Evolutionary conservation across 257 asterid genomes (phyloP).

Genomic region (Plantago ovata): DNA sequence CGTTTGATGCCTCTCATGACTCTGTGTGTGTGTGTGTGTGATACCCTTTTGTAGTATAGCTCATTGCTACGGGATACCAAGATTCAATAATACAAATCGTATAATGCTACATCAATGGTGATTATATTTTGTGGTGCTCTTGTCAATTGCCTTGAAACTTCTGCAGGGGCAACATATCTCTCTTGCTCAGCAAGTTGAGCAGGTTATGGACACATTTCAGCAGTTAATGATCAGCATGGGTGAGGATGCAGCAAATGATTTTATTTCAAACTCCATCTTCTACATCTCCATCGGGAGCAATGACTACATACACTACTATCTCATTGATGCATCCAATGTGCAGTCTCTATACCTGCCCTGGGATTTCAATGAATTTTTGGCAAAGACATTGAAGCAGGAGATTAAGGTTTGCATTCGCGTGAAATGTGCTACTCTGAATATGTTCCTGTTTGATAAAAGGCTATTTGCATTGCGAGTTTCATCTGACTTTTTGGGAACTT

Average conservation of each 20-base stretch:
- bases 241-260: constrained; percentile 66
- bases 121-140: no score
- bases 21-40: no score
- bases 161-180: constrained; percentile 91
- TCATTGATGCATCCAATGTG: constrained; percentile 68
- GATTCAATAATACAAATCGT: no score
- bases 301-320: constrained; percentile 93
- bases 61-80: no score
- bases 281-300: constrained; percentile 88
- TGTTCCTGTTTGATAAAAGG: no score
- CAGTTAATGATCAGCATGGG: constrained; percentile 73
- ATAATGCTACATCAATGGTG: no score
- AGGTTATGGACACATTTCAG: constrained; percentile 79
- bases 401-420: constrained; percentile 46
- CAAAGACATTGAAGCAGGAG: constrained; percentile 60
- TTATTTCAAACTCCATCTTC: constrained; percentile 63
- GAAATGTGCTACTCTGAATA: no score
- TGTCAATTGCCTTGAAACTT: background rate
- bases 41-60: no score
- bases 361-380: constrained; percentile 80
- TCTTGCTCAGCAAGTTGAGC: constrained; percentile 86
- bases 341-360: constrained; percentile 75
- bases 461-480: background rate
- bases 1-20: no score
- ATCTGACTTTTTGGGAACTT: background rate